Base-by-base conservation (phyloP, 441 rosid genomes). In the Jatropha podagrica region DNA sequence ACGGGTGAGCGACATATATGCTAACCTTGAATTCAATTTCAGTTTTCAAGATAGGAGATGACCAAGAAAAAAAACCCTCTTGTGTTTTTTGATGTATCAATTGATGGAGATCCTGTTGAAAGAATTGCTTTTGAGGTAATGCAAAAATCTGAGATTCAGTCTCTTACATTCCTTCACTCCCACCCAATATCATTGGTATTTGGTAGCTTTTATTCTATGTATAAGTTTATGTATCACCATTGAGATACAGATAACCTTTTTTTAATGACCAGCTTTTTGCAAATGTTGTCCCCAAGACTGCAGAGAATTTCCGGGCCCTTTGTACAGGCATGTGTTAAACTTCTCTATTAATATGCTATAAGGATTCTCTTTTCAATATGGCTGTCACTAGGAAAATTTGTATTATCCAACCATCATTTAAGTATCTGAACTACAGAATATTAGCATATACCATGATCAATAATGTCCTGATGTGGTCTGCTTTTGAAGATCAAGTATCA, bases 251-350 rank as follows among this genome's bases (percentile, higher is more conserved):
- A 15, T 68, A 14, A 32, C 40, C 65, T 68, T n/a, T 61, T 80
- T 76, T 68, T 61, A 46, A 64, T 75, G 77, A 49, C 77, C 88
- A 94, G 99, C 99, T 94, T 79, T 94, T 89, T 86, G 91, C 96
- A 14, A 84, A 90, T 88, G 85, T 86, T 82, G 98, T 89, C 83
- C 99, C 98, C n/a, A 92, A 82, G 90, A 92, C 99, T 10, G 95
- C 95, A 2, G 98, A 96, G 78, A 96, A 96, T 84, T 96, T 96
- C 65, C 92, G 95, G 68, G 91, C 96, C 71, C 97, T 96, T 65
- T 96, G 98, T 79, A 91, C 97, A 80, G 99, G 99, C 94, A 88
- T 71, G 64, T 69, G 14, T 52, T 62, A 7, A 78, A 32, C n/a
- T 9, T 59, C 27, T 68, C 23, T 60, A 12, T 49, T 67, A 11